phyloP scores from a whole-genome alignment of 192 early-diverging fungal genomes.

The Coemansia pectinata region DNA sequence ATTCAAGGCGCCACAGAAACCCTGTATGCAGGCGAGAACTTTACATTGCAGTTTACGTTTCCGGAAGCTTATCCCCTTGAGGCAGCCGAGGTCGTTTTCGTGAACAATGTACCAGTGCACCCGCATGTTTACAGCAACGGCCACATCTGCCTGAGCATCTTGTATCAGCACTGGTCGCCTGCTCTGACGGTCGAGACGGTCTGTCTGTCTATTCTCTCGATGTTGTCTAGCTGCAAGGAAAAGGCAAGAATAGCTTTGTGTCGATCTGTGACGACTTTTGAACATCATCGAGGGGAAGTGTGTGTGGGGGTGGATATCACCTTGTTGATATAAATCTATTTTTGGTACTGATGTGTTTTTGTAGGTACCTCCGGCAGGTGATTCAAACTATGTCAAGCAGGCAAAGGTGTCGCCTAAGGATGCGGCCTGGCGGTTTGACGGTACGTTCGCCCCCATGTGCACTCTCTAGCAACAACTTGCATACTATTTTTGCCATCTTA shows the following conservation, averaged over 20 bases:
- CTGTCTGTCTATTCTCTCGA: slow-evolving; percentile 89
- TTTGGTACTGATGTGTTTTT: slow-evolving; percentile 2
- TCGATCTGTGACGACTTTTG: neutral
- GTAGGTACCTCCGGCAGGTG: slow-evolving; percentile 26
- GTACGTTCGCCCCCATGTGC: slow-evolving; percentile 9
- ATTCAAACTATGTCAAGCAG: slow-evolving; percentile 17
- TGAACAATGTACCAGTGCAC: slow-evolving; percentile 65
- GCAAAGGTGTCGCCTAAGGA: slow-evolving; percentile 33
- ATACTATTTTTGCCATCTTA: neutral
- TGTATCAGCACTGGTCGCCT: slow-evolving; percentile 94
- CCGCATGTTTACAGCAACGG: slow-evolving; percentile 89
- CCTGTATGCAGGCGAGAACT: slow-evolving; percentile 62
- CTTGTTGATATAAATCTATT: neutral
- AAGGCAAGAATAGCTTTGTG: slow-evolving; percentile 56
- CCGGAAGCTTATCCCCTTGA: slow-evolving; percentile 71
- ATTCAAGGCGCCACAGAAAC: slow-evolving; percentile 69
- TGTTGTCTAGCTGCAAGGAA: slow-evolving; percentile 84
- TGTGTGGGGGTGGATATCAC: neutral
- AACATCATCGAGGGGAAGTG: neutral
- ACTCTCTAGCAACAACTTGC: neutral
- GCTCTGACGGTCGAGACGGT: slow-evolving; percentile 85
- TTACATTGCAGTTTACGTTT: slow-evolving; percentile 66
- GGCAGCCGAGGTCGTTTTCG: slow-evolving; percentile 72
- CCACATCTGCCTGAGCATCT: slow-evolving; percentile 94
- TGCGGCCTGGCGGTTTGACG: slow-evolving; percentile 31